Base-by-base conservation (phyloP, 2,329 filamentous ascomycete species). In the Mariannaea sp. region DNA sequence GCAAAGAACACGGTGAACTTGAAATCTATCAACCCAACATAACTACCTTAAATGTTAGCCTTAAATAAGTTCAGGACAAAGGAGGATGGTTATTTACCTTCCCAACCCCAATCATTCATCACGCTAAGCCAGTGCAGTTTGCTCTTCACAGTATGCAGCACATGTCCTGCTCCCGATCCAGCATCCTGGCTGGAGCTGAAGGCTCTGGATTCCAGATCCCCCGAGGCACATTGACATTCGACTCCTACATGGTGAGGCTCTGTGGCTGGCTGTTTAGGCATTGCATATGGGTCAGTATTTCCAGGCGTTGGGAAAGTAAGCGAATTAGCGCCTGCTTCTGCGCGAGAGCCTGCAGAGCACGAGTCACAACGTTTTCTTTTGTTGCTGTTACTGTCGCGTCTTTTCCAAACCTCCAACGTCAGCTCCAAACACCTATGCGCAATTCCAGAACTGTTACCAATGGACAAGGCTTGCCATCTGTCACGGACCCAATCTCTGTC, bases 81-180 rank as follows among this genome's bases (percentile, higher is more conserved):
- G 20, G 12, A 5, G 13, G 10, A 12, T 26, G 12, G 17, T n/a
- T 12, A 7, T 48, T 33, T 58, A 58, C 56, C 56, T 58, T 58
- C 56, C 56, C 56, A 58, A 7, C 53, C 56, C 56, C 56, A 58
- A 40, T 58, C 56, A 7, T 53, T 45, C 56, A 58, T 58, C 2
- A 58, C 20, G 16, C 35, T 56, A 3, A 58, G 22, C 56, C 56
- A 58, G 7, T 58, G 56, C 16, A 53, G 8, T 24, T 46, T 49
- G 49, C 56, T 49, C 7, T 47, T 56, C 5, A 58, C 48, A 4
- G 53, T 41, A 14, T 14, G 38, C 1, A 39, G 42, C 12, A 20
- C 6, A 13, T 10, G n/a, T 19, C 17, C 12, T 12, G 14, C 5
- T 17, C 36, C 8, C 13, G 38, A 4, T 17, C 9, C 9, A 16